Evolutionary conservation across 2,329 filamentous ascomycete species (phyloP).

Genomic region (Moelleriella libera): DNA sequence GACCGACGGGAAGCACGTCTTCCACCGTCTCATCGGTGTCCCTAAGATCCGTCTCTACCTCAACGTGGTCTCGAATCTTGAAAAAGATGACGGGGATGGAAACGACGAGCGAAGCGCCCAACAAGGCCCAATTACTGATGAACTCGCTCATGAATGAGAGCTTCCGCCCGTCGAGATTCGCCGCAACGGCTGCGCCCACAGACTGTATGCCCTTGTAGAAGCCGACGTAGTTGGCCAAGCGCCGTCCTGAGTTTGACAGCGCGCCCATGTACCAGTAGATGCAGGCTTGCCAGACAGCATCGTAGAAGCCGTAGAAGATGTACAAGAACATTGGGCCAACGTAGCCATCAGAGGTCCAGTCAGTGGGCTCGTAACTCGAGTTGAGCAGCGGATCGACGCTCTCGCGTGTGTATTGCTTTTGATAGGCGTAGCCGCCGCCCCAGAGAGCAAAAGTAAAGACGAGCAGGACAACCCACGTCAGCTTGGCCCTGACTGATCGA

Average conservation of each 20-base stretch:
- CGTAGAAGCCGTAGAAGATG: constrained; percentile 82
- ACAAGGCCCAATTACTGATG: constrained; percentile 56
- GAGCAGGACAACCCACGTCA: constrained; percentile 45
- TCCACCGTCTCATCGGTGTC: constrained; percentile 72
- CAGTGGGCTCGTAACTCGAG: constrained; percentile 20
- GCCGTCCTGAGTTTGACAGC: constrained; percentile 82
- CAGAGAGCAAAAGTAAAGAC: constrained; percentile 63
- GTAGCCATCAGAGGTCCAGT: constrained; percentile 50
- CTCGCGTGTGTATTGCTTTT: constrained; percentile 38
- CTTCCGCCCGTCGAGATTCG: constrained; percentile 19
- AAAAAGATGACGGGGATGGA: constrained; percentile 67
- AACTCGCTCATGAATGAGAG: constrained; percentile 58
- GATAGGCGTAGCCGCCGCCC: constrained; percentile 72
- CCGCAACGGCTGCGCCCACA: constrained; percentile 47
- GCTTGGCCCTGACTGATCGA: constrained; percentile 63
- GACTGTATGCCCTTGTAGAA: constrained; percentile 75
- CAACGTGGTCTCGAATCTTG: constrained; percentile 71
- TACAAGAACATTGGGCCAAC: constrained; percentile 76
- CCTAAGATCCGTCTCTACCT: constrained; percentile 66
- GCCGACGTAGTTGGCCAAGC: constrained; percentile 72
- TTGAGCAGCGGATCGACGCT: constrained; percentile 10
- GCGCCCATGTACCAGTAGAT: constrained; percentile 96
- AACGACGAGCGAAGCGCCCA: constrained; percentile 58
- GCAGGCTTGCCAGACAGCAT: constrained; percentile 79
- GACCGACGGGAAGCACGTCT: constrained; percentile 38